Evolutionary conservation across 2,329 filamentous ascomycete genomes (phyloP).

Genomic region (Aschersonia sp.): DNA sequence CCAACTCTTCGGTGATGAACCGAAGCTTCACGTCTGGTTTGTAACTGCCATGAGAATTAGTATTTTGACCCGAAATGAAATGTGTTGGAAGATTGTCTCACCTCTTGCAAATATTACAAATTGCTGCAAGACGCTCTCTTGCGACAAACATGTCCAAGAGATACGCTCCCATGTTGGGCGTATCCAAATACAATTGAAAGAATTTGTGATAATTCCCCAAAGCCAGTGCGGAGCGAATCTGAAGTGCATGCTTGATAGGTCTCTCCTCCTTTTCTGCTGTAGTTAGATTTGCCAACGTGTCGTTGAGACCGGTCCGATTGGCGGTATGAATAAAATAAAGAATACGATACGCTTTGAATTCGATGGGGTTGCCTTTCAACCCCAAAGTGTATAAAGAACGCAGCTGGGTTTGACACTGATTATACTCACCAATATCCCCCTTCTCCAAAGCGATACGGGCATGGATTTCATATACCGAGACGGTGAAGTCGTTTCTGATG

Average conservation of each 20-base stretch:
- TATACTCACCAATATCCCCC: conserved; percentile 99
- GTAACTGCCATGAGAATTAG: conserved; percentile 45
- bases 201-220: conserved; percentile 96
- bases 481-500: conserved; percentile 92
- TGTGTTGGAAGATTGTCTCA: conserved; percentile 21
- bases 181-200: conserved; percentile 88
- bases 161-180: conserved; percentile 93
- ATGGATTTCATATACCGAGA: conserved; percentile 93
- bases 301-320: conserved; percentile 96
- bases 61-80: neutral
- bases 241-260: conserved; percentile 79
- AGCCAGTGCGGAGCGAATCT: conserved; percentile 81
- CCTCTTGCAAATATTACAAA: conserved; percentile 91
- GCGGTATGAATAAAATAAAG: conserved; percentile 98
- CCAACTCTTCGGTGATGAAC: conserved; percentile 90
- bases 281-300: conserved; percentile 97
- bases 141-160: conserved; percentile 99
- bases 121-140: conserved; percentile 77
- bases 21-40: conserved; percentile 79
- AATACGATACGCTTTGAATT: conserved; percentile 99
- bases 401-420: conserved; percentile 98
- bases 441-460: conserved; percentile 95
- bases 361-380: conserved; percentile 76
- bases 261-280: conserved; percentile 79
- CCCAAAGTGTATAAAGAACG: conserved; percentile 79